Evolutionary conservation across 345 rosid species (phyloP).

Genomic region (Mallotus nudiflorus): DNA sequence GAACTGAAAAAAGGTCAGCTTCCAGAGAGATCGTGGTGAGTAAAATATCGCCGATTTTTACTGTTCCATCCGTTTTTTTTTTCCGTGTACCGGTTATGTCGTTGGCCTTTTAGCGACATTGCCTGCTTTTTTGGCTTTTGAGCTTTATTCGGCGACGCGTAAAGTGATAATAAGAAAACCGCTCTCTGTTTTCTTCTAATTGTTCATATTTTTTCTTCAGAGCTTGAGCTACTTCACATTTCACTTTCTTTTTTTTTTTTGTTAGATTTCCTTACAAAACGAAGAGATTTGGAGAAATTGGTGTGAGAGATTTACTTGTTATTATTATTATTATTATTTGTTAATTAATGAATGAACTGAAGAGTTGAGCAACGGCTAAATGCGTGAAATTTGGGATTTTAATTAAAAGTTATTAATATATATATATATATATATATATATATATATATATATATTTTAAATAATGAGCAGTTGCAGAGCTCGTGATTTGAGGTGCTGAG

Average conservation of each 20-base stretch:
- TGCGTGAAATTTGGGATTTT: conserved; percentile 21
- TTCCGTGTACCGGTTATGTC: conserved; percentile 2
- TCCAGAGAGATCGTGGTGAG: conserved; percentile 7
- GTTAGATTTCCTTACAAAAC: not conserved
- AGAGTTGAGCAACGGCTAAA: conserved; percentile 31
- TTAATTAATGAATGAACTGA: conserved; percentile 9
- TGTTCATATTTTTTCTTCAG: conserved; percentile 17
- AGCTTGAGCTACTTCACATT: not conserved
- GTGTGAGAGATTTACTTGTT: not conserved
- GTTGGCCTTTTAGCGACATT: conserved; percentile 19
- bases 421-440: not conserved
- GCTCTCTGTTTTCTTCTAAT: conserved; percentile 8
- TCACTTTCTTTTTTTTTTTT: not conserved
- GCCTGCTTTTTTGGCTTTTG: conserved; percentile 13
- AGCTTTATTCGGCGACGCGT: conserved; percentile 40
- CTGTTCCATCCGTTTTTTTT: conserved; percentile 37
- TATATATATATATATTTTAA: not conserved
- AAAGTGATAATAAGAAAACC: conserved; percentile 17
- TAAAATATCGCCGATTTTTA: conserved; percentile 24
- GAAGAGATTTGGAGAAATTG: not conserved
- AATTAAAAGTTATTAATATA: not conserved
- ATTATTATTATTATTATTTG: too few species aligned
- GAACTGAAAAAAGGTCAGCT: not conserved
- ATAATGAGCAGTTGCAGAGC: conserved; percentile 20
- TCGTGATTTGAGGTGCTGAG: conserved; percentile 26